Percentiles rank a stretch among this genome's conserved stretches.
These are phyloP conservation scores for Hyphopichia burtonii DNA, from an alignment of 1,139 yeast genomes.

Conservation along the genomic window DNA sequence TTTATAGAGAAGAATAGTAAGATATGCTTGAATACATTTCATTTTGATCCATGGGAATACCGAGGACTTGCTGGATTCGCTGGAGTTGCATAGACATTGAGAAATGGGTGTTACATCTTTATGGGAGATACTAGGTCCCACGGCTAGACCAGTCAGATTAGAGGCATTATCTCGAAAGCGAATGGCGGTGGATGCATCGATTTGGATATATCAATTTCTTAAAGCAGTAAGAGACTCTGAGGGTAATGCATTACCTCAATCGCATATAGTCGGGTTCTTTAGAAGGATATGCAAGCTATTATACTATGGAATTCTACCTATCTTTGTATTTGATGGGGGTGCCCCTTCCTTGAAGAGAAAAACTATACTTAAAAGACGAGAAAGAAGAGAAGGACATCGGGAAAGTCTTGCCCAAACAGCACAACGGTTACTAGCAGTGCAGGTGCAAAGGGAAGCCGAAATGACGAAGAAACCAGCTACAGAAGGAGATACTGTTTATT, in stretches of 20 bases:
- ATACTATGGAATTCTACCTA: conserved; percentile 86
- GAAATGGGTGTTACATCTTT: conserved; percentile 93
- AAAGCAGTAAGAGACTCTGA: conserved; percentile 90
- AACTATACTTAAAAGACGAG: conserved; percentile 69
- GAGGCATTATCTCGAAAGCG: conserved; percentile 76
- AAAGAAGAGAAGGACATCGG: conserved; percentile 70
- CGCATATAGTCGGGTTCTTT: conserved; percentile 93
- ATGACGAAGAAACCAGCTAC: conserved; percentile 14
- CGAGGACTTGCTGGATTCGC: too few species aligned
- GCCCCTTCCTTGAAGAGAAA: conserved; percentile 83
- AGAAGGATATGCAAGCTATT: conserved; percentile 87
- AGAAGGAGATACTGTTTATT: conserved; percentile 27
- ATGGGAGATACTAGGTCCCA: conserved; percentile 91
- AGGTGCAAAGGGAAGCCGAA: conserved; percentile 57
- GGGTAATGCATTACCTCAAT: conserved; percentile 73
- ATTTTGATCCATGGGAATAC: too few species aligned
- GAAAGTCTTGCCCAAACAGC: conserved; percentile 77
- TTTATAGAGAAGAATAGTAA: too few species aligned
- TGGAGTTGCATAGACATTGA: too few species aligned
- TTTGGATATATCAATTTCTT: conserved; percentile 96
- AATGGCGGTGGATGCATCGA: conserved; percentile 96
- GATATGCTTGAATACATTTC: too few species aligned
- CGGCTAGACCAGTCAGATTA: conserved; percentile 85
- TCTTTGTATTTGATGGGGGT: conserved; percentile 97
- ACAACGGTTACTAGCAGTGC: conserved; percentile 73